Evolutionary conservation across 805 yeast genomes (phyloP).

Genomic region (Candida krabiensis): DNA sequence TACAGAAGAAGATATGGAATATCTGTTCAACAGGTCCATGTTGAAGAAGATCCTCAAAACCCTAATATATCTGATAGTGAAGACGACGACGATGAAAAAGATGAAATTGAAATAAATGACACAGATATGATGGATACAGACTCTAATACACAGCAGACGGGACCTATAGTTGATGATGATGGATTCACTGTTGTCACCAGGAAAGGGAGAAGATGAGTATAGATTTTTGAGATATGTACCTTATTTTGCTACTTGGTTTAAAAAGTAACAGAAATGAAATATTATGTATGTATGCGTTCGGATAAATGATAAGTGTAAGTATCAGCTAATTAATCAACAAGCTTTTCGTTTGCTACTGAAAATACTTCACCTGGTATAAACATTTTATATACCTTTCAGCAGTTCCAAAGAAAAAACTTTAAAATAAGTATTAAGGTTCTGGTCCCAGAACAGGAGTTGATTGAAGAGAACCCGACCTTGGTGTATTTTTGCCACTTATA

Average conservation of each 20-base stretch:
- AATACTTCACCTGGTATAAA: too few relatives aligned
- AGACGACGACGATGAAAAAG: constrained; percentile 41
- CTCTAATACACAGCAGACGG: constrained; percentile 15
- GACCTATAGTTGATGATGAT: constrained; percentile 85
- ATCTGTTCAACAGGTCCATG: constrained; percentile 38
- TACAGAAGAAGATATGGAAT: constrained; percentile 29
- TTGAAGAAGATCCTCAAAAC: constrained; percentile 62
- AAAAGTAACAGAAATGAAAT: too few relatives aligned
- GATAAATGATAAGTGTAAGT: too few relatives aligned
- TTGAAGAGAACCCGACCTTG: constrained; percentile 6
- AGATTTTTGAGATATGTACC: background rate
- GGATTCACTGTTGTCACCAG: constrained; percentile 89
- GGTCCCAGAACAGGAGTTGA: constrained; percentile 16
- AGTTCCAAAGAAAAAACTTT: too few relatives aligned
- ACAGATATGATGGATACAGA: constrained; percentile 39
- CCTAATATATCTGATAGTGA: constrained; percentile 55
- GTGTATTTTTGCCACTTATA: constrained; percentile 14
- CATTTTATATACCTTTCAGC: too few relatives aligned
- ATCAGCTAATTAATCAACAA: too few relatives aligned
- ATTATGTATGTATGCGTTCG: too few relatives aligned
- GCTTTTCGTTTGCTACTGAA: too few relatives aligned
- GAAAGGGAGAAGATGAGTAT: constrained; percentile 51
- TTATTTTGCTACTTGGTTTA: constrained; percentile 2
- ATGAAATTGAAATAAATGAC: constrained; percentile 34
- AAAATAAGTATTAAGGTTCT: constrained; percentile 3